Percentiles rank a stretch among this genome's conserved stretches.
Conservation (phyloP, 148 eudicot species). For the Rhododendron simsii region DNA sequence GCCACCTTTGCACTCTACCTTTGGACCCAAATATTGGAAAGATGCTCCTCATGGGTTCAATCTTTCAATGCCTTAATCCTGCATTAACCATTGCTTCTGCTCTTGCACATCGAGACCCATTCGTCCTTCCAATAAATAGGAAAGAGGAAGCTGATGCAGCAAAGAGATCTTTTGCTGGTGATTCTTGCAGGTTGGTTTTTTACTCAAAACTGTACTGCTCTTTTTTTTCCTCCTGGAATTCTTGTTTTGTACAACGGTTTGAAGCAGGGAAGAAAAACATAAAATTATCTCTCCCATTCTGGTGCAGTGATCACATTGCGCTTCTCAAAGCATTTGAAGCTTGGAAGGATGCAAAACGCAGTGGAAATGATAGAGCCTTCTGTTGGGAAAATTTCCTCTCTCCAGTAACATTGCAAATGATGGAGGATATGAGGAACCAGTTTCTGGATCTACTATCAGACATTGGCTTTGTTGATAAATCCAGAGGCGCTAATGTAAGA, state of each 20-base stretch:
- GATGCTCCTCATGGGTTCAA: conserved; percentile 96
- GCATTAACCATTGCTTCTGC: conserved; percentile 92
- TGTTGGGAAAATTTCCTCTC: conserved; percentile 96
- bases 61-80: conserved; percentile 90
- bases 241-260: not conserved
- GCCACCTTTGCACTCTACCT: conserved; percentile 79
- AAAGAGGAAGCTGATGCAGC: conserved; percentile 97
- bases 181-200: conserved; percentile 75
- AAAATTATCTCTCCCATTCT: conserved; percentile 7
- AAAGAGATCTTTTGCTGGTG: conserved; percentile 94
- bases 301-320: conserved; percentile 92
- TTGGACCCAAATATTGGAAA: conserved; percentile 96
- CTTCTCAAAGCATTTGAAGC: conserved; percentile 94
- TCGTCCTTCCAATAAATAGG: conserved; percentile 86
- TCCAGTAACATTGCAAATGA: conserved; percentile 76
- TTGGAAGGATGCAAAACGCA: conserved; percentile 84
- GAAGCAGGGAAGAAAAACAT: conserved; percentile 9
- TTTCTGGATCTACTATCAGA: conserved; percentile 76
- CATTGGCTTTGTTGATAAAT: conserved; percentile 85
- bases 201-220: not conserved
- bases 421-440: conserved; percentile 88
- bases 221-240: not conserved
- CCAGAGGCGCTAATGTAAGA: conserved; percentile 74
- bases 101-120: conserved; percentile 89
- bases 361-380: conserved; percentile 57